Evolutionary conservation across 1,284 basidiomycete species (phyloP), one percentile per base, ranked within the genome.

Genomic region (Retiboletus flavoniger): DNA sequence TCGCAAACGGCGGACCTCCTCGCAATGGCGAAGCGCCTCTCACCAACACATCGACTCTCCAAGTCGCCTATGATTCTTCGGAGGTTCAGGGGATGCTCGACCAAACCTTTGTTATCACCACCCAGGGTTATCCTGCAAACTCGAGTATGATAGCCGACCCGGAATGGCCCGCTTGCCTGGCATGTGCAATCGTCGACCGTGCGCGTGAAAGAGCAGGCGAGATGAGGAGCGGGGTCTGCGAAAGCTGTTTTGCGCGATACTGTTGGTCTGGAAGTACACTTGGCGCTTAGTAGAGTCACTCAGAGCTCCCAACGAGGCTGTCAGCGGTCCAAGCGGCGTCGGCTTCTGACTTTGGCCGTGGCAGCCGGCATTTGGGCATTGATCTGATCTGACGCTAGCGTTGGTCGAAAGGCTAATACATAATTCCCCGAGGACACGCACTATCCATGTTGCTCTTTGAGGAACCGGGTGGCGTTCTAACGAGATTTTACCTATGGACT

Each of bases 1-100:
- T 77, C 21, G 65, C 72, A 0, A 80, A 79, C 56, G 77, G 75
- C 26, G 75, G 70, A 1, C 70, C 79, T 2, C 78, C 78, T 9
- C 63, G 67, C 28, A 57, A 67, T 21, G 76, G 75, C 6, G 62
- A 70, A 45, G 51, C 65, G 2, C 65, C 77, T 3, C 41, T 76
- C 14, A 79, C 77, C 3, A 80, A 79, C 64, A 74, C 70, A 1
- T 63, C 68, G 13, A 77, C 74, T 3, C 0, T n/a, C 9, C 74
- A 76, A 59, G 24, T 63, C 7, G 31, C 63, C 4, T 79, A 75
- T 51, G 34, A 52, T 10, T 28, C 54, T 3, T 63, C 61, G 14
- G 55, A 74, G 57, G 60, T 75, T 21, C 71, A 75, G 56, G 68
- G 61, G 9, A 75, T 80, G 69, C 64, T 80, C 5, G 63, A 70